phyloP scores from a whole-genome alignment of 225 moss, liverwort and hornwort genomes.

The Bryum argenteum region DNA sequence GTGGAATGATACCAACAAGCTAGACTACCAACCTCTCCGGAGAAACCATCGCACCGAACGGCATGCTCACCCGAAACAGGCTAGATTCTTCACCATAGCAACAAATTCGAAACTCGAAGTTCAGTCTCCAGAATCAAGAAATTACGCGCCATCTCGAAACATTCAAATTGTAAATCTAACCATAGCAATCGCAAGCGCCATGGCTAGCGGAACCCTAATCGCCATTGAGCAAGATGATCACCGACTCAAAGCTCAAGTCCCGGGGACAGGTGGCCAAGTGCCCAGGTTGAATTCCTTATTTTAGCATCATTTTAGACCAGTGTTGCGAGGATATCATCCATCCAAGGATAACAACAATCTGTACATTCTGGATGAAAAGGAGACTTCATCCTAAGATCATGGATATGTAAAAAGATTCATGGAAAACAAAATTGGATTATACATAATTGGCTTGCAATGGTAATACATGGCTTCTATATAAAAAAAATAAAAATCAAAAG shows the following conservation, averaged over 20 bases:
- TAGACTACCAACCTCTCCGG: background rate
- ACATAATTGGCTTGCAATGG: no score
- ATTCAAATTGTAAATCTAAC: background rate
- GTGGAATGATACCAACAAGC: constrained; percentile 12
- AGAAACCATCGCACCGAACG: constrained; percentile 7
- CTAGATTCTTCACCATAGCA: background rate
- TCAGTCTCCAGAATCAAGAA: background rate
- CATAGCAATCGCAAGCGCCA: background rate
- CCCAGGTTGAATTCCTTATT: no score
- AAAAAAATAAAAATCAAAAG: no score
- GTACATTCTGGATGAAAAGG: no score
- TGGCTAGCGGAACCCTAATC: constrained; percentile 8
- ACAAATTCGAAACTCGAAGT: background rate
- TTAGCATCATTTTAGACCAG: no score
- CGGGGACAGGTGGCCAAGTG: no score
- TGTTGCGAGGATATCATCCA: no score
- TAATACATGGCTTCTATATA: no score
- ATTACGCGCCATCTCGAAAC: background rate
- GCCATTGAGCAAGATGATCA: background rate
- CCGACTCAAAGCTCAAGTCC: background rate
- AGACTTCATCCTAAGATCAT: no score
- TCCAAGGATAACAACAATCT: no score
- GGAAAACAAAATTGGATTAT: no score
- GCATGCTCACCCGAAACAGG: background rate
- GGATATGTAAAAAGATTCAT: no score